Evolutionary conservation across 495 filamentous ascomycete genomes (phyloP).

Genomic region (Terfezia boudieri): DNA sequence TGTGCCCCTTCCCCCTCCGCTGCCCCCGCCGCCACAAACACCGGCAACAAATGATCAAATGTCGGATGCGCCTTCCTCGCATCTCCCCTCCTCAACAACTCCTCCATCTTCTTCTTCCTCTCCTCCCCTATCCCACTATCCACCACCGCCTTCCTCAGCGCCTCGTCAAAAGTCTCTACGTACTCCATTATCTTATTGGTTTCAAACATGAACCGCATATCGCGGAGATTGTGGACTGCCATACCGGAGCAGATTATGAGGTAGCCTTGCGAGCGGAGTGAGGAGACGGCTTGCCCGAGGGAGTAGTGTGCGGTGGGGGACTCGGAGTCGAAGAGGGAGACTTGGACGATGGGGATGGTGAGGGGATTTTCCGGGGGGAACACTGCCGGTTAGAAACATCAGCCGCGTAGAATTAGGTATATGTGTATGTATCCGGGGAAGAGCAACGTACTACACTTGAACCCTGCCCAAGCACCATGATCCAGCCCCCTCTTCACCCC

Average conservation of each 20-base stretch:
- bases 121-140: slow-evolving; percentile 26
- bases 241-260: slow-evolving; percentile 63
- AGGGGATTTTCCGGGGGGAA: slow-evolving; percentile 59
- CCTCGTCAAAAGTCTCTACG: slow-evolving; percentile 52
- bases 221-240: slow-evolving; percentile 34
- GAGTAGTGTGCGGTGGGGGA: slow-evolving; percentile 47
- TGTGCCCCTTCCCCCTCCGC: slow-evolving; percentile 39
- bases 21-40: slow-evolving; percentile 52
- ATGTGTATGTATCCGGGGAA: neutral
- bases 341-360: slow-evolving; percentile 57
- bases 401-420: neutral
- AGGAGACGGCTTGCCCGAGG: slow-evolving; percentile 44
- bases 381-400: slow-evolving; percentile 18
- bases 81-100: slow-evolving; percentile 38
- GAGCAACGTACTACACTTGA: slow-evolving; percentile 28
- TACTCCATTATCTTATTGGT: slow-evolving; percentile 37
- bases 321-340: slow-evolving; percentile 48
- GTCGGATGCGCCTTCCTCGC: slow-evolving; percentile 56
- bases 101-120: slow-evolving; percentile 37
- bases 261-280: slow-evolving; percentile 48
- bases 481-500: slow-evolving; percentile 49
- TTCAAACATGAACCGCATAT: slow-evolving; percentile 29
- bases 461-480: slow-evolving; percentile 60
- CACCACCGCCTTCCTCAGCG: slow-evolving; percentile 47
- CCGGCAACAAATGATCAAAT: slow-evolving; percentile 61